Evolutionary conservation across 2,329 filamentous ascomycete genomes (phyloP).

Genomic region (Thermochaetoides dissita): DNA sequence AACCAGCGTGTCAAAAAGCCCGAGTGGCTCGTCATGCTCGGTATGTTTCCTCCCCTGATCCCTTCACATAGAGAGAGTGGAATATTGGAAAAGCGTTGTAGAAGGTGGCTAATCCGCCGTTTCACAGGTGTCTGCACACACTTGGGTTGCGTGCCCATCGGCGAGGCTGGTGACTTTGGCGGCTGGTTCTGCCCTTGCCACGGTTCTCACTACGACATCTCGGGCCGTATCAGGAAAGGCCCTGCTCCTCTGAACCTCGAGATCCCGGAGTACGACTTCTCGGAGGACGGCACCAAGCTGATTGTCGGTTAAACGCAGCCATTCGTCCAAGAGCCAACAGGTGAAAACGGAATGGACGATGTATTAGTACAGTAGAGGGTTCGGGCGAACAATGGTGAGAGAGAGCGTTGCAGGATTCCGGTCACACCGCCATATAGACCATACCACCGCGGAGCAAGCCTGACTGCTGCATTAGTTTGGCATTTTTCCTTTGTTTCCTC

Average conservation of each 20-base stretch:
- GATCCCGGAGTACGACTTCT: conserved; percentile 84
- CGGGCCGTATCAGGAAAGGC: conserved; percentile 92
- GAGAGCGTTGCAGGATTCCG: conserved; percentile 6
- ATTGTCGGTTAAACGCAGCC: conserved; percentile 68
- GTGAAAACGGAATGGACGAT: conserved; percentile 1
- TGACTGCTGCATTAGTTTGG: conserved; percentile 9
- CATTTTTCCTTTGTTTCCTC: neutral
- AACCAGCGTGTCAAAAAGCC: conserved; percentile 92
- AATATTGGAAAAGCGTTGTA: neutral
- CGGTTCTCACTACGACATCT: conserved; percentile 99
- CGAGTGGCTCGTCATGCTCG: conserved; percentile 98
- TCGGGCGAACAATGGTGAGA: conserved; percentile 2
- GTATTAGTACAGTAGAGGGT: conserved; percentile 9
- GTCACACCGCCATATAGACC: conserved; percentile 8
- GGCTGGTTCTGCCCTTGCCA: conserved; percentile 99
- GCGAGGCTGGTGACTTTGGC: conserved; percentile 93
- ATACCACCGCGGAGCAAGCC: conserved; percentile 11
- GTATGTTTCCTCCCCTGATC: conserved; percentile 32
- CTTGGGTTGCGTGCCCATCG: conserved; percentile 96
- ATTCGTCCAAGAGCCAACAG: conserved; percentile 2
- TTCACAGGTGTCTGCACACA: conserved; percentile 86
- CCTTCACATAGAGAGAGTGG: neutral
- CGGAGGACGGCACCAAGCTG: conserved; percentile 64
- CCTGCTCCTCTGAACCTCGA: conserved; percentile 96
- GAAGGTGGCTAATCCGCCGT: conserved; percentile 13